A percentile compares a stretch with the other conserved stretches of the same genome.
phyloP scores from a whole-genome alignment of 352 stramenopile species.

The Elongisporangium undulatum region DNA sequence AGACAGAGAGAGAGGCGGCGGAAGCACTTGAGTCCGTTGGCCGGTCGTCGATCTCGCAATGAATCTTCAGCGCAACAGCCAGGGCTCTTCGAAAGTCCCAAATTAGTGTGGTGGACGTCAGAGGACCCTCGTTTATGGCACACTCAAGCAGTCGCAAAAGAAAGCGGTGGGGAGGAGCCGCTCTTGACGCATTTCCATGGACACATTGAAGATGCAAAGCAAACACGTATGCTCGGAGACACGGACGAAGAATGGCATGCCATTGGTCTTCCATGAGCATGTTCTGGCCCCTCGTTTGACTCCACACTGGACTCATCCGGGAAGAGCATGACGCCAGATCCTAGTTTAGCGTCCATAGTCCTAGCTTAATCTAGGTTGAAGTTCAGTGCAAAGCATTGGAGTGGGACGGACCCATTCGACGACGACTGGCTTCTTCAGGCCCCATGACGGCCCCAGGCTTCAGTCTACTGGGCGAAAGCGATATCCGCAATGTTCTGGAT shows the following conservation, averaged over 20 bases:
- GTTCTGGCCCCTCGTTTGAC: neutral
- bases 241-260: too few relatives aligned
- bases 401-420: neutral
- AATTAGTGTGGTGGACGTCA: neutral
- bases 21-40: neutral
- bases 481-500: slow-evolving; percentile 47
- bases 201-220: neutral
- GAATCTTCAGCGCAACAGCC: neutral
- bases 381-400: neutral
- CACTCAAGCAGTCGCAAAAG: too few relatives aligned
- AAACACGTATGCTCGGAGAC: too few relatives aligned
- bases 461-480: slow-evolving; percentile 28
- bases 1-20: neutral
- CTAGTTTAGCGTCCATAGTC: neutral
- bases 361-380: neutral
- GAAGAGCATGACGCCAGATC: neutral
- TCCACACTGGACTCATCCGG: neutral
- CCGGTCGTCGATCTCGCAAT: neutral
- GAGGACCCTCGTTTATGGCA: neutral
- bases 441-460: neutral
- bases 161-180: neutral
- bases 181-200: neutral
- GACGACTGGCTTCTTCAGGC: neutral
- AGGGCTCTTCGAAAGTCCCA: neutral
- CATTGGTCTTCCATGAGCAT: neutral